Percentiles rank a stretch among this genome's conserved stretches.
phyloP scores from a whole-genome alignment of 2,329 filamentous ascomycete species.

The Stagonosporopsis cucurbitacearum region DNA sequence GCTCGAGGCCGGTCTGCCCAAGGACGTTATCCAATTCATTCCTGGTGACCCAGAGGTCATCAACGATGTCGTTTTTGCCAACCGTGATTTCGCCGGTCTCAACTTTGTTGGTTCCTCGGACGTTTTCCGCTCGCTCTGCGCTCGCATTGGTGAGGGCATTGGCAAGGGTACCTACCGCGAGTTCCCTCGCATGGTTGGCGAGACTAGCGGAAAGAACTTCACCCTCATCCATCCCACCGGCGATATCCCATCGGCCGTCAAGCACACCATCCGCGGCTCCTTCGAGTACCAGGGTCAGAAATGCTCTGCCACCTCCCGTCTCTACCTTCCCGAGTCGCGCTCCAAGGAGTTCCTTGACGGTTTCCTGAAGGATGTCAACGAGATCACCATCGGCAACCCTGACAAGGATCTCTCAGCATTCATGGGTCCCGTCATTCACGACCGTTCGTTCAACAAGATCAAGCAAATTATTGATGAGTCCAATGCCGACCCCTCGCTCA shows the following conservation, averaged over 20 bases:
- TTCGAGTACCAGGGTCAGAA: conserved; percentile 93
- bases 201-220: conserved; percentile 93
- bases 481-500: conserved; percentile 72
- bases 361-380: conserved; percentile 69
- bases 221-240: conserved; percentile 79
- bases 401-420: conserved; percentile 72
- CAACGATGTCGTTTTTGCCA: conserved; percentile 75
- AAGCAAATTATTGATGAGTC: conserved; percentile 75
- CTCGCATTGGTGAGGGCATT: conserved; percentile 79
- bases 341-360: conserved; percentile 72
- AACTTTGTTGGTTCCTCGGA: conserved; percentile 92
- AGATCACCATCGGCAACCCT: conserved; percentile 72
- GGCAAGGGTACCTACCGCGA: conserved; percentile 79
- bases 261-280: conserved; percentile 81
- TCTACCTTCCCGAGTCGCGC: conserved; percentile 76
- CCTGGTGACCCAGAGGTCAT: conserved; percentile 84
- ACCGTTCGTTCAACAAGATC: conserved; percentile 78
- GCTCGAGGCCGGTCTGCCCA: conserved; percentile 86
- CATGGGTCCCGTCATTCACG: conserved; percentile 84
- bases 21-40: conserved; percentile 88
- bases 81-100: conserved; percentile 82
- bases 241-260: conserved; percentile 76
- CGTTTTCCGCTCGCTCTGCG: conserved; percentile 87
- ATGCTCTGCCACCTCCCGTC: conserved; percentile 80
- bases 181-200: conserved; percentile 86